Conservation (phyloP, 2,329 filamentous ascomycete genomes). For the Colletotrichum scovillei region DNA sequence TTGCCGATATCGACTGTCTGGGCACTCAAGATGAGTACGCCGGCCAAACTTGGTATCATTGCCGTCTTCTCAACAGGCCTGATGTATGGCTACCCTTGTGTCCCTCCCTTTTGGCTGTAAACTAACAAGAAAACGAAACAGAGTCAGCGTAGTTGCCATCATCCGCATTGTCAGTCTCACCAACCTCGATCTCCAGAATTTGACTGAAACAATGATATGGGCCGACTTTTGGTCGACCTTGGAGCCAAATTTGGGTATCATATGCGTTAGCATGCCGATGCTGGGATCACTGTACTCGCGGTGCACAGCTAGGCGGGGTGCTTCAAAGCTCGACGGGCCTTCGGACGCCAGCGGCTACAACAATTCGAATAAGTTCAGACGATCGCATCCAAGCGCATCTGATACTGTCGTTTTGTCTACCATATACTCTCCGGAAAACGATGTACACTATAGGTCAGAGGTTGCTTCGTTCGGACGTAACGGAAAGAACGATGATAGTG, state of each 20-base stretch:
- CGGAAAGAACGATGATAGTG: not conserved
- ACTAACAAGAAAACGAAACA: not conserved
- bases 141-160: constrained; percentile 39
- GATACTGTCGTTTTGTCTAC: not conserved
- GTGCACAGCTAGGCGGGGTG: not conserved
- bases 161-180: constrained; percentile 38
- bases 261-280: constrained; percentile 39
- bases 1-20: constrained; percentile 50
- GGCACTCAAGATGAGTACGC: constrained; percentile 45
- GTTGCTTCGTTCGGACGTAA: not conserved
- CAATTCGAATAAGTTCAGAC: not conserved
- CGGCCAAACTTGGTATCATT: constrained; percentile 42
- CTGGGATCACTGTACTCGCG: constrained; percentile 12
- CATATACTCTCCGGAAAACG: not conserved
- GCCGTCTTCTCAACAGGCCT: constrained; percentile 43
- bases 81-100: constrained; percentile 31
- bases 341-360: not conserved
- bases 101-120: not conserved
- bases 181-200: constrained; percentile 40
- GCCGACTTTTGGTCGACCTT: constrained; percentile 39
- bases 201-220: constrained; percentile 39
- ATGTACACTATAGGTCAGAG: not conserved
- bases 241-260: constrained; percentile 38
- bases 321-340: not conserved
- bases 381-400: not conserved